Evolutionary conservation across 73 alveolate species (phyloP), one percentile per base, ranked within the genome.

Genomic region (Blepharisma japonicum): DNA sequence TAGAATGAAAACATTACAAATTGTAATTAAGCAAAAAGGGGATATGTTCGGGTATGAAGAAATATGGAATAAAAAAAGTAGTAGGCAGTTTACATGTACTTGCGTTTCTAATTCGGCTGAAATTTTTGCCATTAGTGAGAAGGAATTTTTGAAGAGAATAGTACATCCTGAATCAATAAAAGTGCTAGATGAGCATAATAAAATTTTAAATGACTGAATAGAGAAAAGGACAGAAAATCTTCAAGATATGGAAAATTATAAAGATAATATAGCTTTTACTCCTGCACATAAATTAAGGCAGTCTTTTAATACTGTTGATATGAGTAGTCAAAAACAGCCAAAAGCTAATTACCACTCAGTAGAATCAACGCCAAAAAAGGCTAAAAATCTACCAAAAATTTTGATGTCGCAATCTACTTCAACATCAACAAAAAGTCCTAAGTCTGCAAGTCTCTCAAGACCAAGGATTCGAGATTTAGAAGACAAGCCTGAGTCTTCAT

Each of bases 1-100:
- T 8, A 61, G 23, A 61, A n/a, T 9, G 23, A 61, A 11, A 18
- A 25, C 14, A 11, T 25, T 61, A 9, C 74, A 61, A 25, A 18
- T 61, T 18, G 46, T 61, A 8, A 18, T 61, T 2, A 61, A 61
- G 74, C 74, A 61, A 61, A 61, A 61, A 61, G 74, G 74, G 14
- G 74, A 61, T 14, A 61, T 61, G 14, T 61, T 61, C 4, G 74
- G 74, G 2, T 25, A 61, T 25, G 23, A 61, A 14, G 74, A 61
- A 61, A 18, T 61, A 14, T 18, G 14, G 2, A 20, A 9, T 20
- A 61, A 61, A 61, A 61, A 14, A 61, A 39, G 5, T 18, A 61
- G 18, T 2, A n/a, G 74, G 14, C 18, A 20, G 18, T 61, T 61
- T 61, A 18, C 74, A 0, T 14, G 49, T 25, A 5, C 49, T 2